A percentile compares a stretch with the other conserved stretches of the same genome.
These are phyloP conservation scores for Paramecium octaurelia DNA, from an alignment of 73 alveolate genomes.

Conservation along the genomic window DNA sequence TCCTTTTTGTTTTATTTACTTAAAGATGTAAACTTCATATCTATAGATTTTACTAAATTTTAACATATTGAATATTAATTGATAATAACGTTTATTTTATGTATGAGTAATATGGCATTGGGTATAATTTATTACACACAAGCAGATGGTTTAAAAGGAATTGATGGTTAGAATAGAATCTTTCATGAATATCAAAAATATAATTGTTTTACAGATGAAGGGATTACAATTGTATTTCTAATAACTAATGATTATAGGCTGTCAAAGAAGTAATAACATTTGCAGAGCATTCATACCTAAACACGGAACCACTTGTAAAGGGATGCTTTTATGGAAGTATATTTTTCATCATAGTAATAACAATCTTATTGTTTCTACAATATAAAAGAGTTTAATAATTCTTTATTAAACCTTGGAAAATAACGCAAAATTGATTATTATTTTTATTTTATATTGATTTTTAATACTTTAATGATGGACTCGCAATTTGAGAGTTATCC, in stretches of 20 bases:
- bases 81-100: not conserved
- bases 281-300: not conserved
- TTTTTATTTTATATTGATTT: not conserved
- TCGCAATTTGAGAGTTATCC: not conserved
- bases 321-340: not conserved
- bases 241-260: not conserved
- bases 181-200: slow-evolving; percentile 7
- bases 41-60: not conserved
- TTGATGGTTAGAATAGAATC: not conserved
- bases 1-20: not conserved
- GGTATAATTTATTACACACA: slow-evolving; percentile 13
- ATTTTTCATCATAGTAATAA: not conserved
- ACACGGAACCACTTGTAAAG: slow-evolving; percentile 23
- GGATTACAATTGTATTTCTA: not conserved
- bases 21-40: not conserved
- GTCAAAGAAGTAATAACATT: not conserved
- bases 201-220: slow-evolving; percentile 39
- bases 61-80: not conserved
- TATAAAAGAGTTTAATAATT: not conserved
- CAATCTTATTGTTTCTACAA: not conserved
- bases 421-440: not conserved
- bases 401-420: slow-evolving; percentile 25
- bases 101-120: not conserved
- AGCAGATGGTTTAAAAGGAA: slow-evolving; percentile 27
- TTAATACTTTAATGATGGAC: not conserved